Conservation (phyloP, 768 basidiomycete genomes). For the Naganishia friedmannii region DNA sequence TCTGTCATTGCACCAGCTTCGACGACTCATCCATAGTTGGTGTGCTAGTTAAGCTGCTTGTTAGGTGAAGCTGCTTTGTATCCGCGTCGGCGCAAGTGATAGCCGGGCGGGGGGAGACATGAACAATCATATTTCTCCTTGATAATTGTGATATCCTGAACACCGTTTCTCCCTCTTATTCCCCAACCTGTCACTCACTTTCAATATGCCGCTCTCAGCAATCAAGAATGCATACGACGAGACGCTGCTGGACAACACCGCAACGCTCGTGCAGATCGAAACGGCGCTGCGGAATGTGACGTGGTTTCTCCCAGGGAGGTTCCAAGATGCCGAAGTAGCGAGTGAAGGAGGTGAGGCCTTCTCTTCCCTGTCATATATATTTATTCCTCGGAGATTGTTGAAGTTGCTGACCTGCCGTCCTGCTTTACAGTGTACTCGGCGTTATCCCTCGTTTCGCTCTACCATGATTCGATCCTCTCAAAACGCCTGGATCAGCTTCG, state of each 20-base stretch:
- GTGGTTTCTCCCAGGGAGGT: conserved; percentile 92
- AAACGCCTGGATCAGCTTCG: conserved; percentile 67
- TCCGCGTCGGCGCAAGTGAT: no score
- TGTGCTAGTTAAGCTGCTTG: no score
- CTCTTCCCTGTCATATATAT: background rate
- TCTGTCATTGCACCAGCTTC: no score
- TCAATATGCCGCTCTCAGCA: conserved; percentile 4
- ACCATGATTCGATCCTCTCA: conserved; percentile 87
- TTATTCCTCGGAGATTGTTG: background rate
- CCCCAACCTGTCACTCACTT: no score
- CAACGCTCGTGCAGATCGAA: conserved; percentile 81
- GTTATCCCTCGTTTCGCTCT: conserved; percentile 82
- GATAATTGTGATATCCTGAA: background rate
- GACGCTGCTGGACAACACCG: conserved; percentile 78
- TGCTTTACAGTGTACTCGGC: conserved; percentile 65
- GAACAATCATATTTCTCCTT: background rate
- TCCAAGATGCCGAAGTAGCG: conserved; percentile 94
- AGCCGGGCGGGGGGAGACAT: no score
- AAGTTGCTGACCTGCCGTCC: no score
- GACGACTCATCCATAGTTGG: no score
- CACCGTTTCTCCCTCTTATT: background rate
- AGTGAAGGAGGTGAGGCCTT: conserved; percentile 77
- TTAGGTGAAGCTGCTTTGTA: no score
- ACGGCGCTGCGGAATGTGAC: conserved; percentile 82
- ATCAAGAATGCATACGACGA: conserved; percentile 61